Percentiles rank a stretch among this genome's conserved stretches.
These are phyloP conservation scores for Xylaria sp. DNA, from an alignment of 495 filamentous ascomycete genomes.

Conservation along the genomic window DNA sequence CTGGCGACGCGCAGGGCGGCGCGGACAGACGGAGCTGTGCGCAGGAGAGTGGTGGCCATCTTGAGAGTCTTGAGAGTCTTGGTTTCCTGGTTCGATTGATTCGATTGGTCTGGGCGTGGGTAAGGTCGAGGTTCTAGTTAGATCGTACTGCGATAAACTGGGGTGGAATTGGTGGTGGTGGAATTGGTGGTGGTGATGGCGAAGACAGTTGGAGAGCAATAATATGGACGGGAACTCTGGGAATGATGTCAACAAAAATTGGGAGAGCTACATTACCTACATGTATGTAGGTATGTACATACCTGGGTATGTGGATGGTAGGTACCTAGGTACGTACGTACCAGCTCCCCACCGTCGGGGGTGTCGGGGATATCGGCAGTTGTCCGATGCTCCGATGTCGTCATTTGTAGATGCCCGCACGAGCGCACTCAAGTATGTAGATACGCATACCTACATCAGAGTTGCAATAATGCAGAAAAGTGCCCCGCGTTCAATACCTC, in stretches of 20 bases:
- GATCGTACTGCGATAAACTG: background rate
- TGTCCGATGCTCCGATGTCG: background rate
- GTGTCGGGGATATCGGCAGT: slow-evolving; percentile 5
- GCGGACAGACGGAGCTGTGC: slow-evolving; percentile 53
- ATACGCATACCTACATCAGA: background rate
- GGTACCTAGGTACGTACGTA: too few relatives aligned
- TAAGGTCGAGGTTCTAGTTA: background rate
- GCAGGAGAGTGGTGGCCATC: slow-evolving; percentile 62
- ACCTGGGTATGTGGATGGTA: too few relatives aligned
- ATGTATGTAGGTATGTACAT: too few relatives aligned
- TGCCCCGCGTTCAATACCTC: slow-evolving; percentile 1
- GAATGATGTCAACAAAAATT: slow-evolving; percentile 23
- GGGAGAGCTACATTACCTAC: too few relatives aligned
- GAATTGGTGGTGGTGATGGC: slow-evolving; percentile 6
- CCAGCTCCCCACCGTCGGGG: background rate
- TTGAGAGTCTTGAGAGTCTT: slow-evolving; percentile 39
- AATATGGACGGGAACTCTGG: background rate
- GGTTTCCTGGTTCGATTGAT: too few relatives aligned
- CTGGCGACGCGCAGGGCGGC: slow-evolving; percentile 56
- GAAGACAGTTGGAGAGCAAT: background rate
- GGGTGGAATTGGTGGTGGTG: background rate
- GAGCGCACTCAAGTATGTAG: background rate
- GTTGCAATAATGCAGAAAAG: background rate
- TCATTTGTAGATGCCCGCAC: background rate
- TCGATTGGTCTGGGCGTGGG: background rate